These are phyloP conservation scores for Aspergillus aculeatinus DNA, from an alignment of 2,329 filamentous ascomycete species.

Conservation along the genomic window DNA sequence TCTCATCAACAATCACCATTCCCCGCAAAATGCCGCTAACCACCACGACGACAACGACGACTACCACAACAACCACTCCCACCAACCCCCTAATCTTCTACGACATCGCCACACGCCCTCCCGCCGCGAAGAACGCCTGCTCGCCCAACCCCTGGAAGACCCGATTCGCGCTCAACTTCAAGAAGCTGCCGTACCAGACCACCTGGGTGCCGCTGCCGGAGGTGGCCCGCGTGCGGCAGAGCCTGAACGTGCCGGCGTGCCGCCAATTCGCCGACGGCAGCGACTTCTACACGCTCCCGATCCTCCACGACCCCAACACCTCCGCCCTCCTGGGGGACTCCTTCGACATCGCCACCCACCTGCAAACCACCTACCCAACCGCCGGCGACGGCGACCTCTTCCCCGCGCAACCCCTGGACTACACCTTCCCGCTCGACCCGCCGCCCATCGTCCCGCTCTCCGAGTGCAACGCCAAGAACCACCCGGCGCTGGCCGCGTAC, in stretches of 20 bases:
- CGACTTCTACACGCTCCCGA: conserved; percentile 62
- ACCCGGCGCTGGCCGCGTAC: conserved; percentile 40
- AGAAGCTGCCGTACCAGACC: conserved; percentile 49
- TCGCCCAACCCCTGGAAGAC: conserved; percentile 55
- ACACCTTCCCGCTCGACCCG: conserved; percentile 30
- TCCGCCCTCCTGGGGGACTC: conserved; percentile 56
- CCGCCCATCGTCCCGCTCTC: conserved; percentile 42
- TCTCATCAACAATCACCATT: neutral
- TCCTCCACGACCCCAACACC: conserved; percentile 51
- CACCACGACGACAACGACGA: conserved; percentile 14
- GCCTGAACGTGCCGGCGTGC: conserved; percentile 49
- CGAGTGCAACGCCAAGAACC: conserved; percentile 19
- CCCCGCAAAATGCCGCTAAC: neutral
- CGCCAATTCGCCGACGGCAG: conserved; percentile 58
- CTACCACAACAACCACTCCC: conserved; percentile 9
- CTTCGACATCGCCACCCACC: conserved; percentile 64
- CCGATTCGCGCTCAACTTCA: conserved; percentile 54
- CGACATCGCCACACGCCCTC: conserved; percentile 46
- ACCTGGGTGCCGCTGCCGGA: conserved; percentile 56
- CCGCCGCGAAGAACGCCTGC: conserved; percentile 30
- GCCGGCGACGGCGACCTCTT: conserved; percentile 52
- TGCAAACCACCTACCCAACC: conserved; percentile 54
- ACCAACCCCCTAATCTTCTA: conserved; percentile 43
- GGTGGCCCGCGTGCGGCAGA: conserved; percentile 49
- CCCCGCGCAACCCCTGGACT: conserved; percentile 46